Percentiles rank a stretch among this genome's conserved stretches.
phyloP scores from a whole-genome alignment of 2,329 filamentous ascomycete genomes.

The Xylaria sp. region DNA sequence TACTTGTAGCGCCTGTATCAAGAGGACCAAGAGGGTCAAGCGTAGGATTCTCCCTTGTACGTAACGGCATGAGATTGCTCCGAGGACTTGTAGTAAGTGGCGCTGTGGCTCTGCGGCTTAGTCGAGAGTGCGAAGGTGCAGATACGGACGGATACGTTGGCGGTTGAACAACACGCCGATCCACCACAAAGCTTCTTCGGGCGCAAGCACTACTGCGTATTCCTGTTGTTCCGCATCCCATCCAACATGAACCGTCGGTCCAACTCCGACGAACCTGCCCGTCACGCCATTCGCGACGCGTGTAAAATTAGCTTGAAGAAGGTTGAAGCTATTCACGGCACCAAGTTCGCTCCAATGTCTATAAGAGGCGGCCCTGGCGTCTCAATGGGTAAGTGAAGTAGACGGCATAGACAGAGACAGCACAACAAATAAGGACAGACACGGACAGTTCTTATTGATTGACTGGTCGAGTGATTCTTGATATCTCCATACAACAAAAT shows the following conservation, averaged over 20 bases:
- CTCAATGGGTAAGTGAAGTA: conserved; percentile 7
- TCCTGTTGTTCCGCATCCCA: not conserved
- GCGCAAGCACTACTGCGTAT: not conserved
- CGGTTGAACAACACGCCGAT: conserved; percentile 1
- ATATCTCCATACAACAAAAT: not conserved
- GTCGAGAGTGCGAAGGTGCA: not conserved
- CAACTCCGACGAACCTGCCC: conserved; percentile 3
- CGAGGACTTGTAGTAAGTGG: conserved; percentile 1
- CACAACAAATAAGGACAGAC: not conserved
- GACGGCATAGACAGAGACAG: not conserved
- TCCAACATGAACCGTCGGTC: conserved; percentile 3
- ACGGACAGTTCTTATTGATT: not conserved
- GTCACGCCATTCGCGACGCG: not conserved
- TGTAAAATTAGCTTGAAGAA: not conserved
- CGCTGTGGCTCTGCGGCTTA: not conserved
- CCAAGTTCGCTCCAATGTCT: not conserved
- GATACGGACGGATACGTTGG: conserved; percentile 16
- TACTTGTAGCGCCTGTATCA: not conserved
- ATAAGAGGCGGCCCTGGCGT: conserved; percentile 14
- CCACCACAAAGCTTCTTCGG: not conserved
- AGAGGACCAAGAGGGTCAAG: not conserved
- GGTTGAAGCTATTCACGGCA: not conserved
- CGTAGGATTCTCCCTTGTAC: not conserved
- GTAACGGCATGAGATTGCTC: conserved; percentile 18
- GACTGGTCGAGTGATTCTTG: not conserved